phyloP scores from a whole-genome alignment of 352 stramenopile species.

The Globisporangium uncinulatum region DNA sequence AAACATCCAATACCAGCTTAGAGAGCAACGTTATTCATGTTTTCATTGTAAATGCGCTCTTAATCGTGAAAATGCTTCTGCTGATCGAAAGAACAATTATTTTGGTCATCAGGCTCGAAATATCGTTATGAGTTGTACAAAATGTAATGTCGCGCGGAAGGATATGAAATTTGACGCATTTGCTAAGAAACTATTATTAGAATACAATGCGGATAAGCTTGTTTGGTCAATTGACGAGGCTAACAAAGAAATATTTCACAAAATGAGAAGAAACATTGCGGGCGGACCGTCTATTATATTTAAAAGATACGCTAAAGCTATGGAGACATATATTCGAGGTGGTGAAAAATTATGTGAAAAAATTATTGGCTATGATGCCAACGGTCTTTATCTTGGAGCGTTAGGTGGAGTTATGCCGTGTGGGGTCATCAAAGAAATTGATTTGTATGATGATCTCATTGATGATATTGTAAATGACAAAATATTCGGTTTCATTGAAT shows the following conservation, averaged over 20 bases:
- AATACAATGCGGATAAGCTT: neutral
- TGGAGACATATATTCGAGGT: slow-evolving; percentile 11
- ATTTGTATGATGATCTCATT: slow-evolving; percentile 19
- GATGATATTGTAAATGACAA: slow-evolving; percentile 30
- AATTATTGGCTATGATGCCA: slow-evolving; percentile 22
- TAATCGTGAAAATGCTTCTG: neutral
- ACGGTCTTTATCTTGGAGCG: slow-evolving; percentile 26
- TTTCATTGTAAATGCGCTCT: neutral
- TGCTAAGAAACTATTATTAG: neutral
- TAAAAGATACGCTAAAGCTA: slow-evolving; percentile 13
- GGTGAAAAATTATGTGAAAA: slow-evolving; percentile 17
- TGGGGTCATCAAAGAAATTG: slow-evolving; percentile 14
- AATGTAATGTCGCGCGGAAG: neutral
- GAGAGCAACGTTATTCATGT: neutral
- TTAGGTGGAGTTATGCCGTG: slow-evolving; percentile 29
- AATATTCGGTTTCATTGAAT: slow-evolving; percentile 32
- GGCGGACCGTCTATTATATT: slow-evolving; percentile 19
- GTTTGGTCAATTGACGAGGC: neutral
- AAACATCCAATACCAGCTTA: neutral
- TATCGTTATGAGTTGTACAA: neutral
- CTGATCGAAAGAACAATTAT: neutral
- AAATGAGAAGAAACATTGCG: slow-evolving; percentile 11
- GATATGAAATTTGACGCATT: neutral
- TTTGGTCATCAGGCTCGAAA: neutral
- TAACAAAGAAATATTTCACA: neutral